These are phyloP conservation scores for Haberlea rhodopensis DNA, from an alignment of 257 asterid species.

Conservation along the genomic window DNA sequence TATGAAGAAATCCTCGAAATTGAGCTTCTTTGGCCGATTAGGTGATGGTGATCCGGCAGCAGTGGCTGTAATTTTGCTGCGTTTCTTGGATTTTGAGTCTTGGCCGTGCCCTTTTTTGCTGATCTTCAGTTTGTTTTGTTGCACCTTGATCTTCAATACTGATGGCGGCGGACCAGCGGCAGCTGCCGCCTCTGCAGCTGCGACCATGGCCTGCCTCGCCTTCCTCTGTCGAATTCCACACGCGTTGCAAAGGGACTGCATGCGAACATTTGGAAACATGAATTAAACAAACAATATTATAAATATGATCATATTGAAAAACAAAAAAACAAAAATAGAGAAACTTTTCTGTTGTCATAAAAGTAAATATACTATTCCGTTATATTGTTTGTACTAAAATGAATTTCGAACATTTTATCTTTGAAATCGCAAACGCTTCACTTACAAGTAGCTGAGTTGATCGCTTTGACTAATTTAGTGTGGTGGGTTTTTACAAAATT, in stretches of 20 bases:
- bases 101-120: conserved; percentile 35
- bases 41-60: conserved; percentile 20
- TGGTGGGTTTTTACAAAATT: too few species aligned
- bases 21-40: conserved; percentile 32
- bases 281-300: background rate
- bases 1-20: conserved; percentile 76
- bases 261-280: background rate
- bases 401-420: too few species aligned
- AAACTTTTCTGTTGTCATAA: too few species aligned
- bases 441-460: too few species aligned
- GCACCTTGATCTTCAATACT: conserved; percentile 51
- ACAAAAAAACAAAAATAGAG: too few species aligned
- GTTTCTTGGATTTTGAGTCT: conserved; percentile 49
- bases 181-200: conserved; percentile 38
- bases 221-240: conserved; percentile 94
- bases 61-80: conserved; percentile 33
- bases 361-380: too few species aligned
- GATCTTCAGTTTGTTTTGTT: conserved; percentile 37
- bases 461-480: too few species aligned
- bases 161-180: conserved; percentile 27
- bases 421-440: too few species aligned
- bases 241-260: conserved; percentile 89
- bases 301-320: background rate
- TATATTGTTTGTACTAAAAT: too few species aligned
- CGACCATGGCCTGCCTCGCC: conserved; percentile 87